Percentiles rank a stretch among this genome's conserved stretches.
phyloP scores from a whole-genome alignment of 2,329 filamentous ascomycete genomes.

The Aspergillus pseudonomiae region DNA sequence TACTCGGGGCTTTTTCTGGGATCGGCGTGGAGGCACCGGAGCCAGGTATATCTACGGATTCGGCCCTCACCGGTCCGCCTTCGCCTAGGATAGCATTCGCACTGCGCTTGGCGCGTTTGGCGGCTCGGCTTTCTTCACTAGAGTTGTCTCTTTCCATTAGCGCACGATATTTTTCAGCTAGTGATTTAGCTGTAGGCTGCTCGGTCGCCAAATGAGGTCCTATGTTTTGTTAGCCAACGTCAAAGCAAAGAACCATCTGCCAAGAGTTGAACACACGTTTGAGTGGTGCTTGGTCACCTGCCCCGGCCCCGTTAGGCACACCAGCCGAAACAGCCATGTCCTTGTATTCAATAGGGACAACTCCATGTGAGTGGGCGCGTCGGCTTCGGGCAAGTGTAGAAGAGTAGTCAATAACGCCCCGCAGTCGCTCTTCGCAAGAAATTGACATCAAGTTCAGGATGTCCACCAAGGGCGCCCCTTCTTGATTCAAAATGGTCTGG shows the following conservation, averaged over 20 bases:
- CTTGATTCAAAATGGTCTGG: constrained; percentile 72
- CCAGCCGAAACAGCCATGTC: constrained; percentile 61
- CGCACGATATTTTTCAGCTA: constrained; percentile 60
- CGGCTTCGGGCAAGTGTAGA: constrained; percentile 70
- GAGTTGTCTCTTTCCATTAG: constrained; percentile 68
- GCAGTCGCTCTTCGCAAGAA: constrained; percentile 76
- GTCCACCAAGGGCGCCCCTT: constrained; percentile 70
- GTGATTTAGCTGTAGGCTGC: constrained; percentile 46
- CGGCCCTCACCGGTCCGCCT: constrained; percentile 52
- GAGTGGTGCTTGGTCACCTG: constrained; percentile 34
- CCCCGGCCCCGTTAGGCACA: constrained; percentile 40
- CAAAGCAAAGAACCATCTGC: not conserved
- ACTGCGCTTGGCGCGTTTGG: constrained; percentile 67
- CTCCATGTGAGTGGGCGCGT: constrained; percentile 76
- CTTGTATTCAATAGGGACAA: constrained; percentile 74
- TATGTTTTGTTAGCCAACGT: constrained; percentile 26
- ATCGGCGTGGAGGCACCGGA: constrained; percentile 58
- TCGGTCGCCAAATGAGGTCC: constrained; percentile 42
- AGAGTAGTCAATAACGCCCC: constrained; percentile 77
- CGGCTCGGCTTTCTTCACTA: constrained; percentile 71
- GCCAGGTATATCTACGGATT: constrained; percentile 62
- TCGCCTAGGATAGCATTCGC: constrained; percentile 57
- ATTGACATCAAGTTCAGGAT: constrained; percentile 82
- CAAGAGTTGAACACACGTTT: constrained; percentile 41
- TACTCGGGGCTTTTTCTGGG: constrained; percentile 59